These are phyloP conservation scores for Aspergillus leporis DNA, from an alignment of 495 filamentous ascomycete genomes.

Conservation along the genomic window DNA sequence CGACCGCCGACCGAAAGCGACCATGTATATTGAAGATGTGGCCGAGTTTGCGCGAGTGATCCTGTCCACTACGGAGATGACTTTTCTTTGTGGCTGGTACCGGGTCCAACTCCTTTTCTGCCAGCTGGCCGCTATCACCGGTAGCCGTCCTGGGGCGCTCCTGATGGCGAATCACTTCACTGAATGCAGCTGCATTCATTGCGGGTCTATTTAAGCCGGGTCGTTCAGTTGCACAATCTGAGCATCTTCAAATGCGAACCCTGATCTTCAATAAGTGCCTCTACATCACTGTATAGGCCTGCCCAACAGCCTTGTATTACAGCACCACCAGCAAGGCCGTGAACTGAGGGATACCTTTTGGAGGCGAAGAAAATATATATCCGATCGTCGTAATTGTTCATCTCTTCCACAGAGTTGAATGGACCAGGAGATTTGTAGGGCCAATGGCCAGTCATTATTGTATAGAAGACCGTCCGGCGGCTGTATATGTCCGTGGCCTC, in stretches of 20 bases:
- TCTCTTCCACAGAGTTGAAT: slow-evolving; percentile 6
- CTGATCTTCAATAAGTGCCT: neutral
- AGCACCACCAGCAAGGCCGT: neutral
- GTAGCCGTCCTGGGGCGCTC: slow-evolving; percentile 32
- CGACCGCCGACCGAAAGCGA: slow-evolving; percentile 3
- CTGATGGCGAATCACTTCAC: too few species aligned
- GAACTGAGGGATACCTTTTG: neutral
- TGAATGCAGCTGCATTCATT: too few species aligned
- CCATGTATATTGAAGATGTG: slow-evolving; percentile 30
- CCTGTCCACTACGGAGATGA: slow-evolving; percentile 35
- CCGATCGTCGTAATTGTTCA: neutral
- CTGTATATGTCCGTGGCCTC: slow-evolving; percentile 7
- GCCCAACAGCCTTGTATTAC: neutral
- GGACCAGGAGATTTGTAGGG: slow-evolving; percentile 2
- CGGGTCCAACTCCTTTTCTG: slow-evolving; percentile 38
- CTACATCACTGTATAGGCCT: neutral
- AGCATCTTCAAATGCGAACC: too few species aligned
- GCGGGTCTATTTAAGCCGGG: too few species aligned
- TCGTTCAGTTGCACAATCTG: too few species aligned
- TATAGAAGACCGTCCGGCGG: slow-evolving; percentile 5
- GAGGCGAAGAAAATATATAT: neutral
- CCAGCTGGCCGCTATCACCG: slow-evolving; percentile 38
- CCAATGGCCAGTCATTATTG: slow-evolving; percentile 11
- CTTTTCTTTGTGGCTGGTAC: slow-evolving; percentile 30
- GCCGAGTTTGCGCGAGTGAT: slow-evolving; percentile 29